Conservation (phyloP, 2,329 filamentous ascomycete genomes). For the Trichoderma guizhouense region DNA sequence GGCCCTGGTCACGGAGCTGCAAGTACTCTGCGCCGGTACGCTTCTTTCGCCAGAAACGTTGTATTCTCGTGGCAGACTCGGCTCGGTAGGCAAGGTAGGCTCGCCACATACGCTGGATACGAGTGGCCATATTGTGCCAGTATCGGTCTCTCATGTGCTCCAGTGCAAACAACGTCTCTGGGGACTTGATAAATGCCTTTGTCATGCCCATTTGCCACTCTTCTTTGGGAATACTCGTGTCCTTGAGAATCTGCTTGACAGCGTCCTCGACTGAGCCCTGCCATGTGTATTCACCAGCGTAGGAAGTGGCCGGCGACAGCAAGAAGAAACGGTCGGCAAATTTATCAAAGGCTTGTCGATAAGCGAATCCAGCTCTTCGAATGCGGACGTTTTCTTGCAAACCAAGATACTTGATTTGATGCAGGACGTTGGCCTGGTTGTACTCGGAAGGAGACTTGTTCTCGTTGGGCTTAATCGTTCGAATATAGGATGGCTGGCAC, state of each 20-base stretch:
- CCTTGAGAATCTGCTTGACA: slow-evolving; percentile 88
- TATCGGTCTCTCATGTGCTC: slow-evolving; percentile 98
- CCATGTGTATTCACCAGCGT: slow-evolving; percentile 97
- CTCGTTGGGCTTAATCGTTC: slow-evolving; percentile 98
- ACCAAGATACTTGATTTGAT: slow-evolving; percentile 98
- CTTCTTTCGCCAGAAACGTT: slow-evolving; percentile 93
- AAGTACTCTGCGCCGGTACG: slow-evolving; percentile 86
- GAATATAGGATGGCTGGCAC: slow-evolving; percentile 94
- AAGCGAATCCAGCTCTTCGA: slow-evolving; percentile 91
- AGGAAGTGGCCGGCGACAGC: slow-evolving; percentile 88
- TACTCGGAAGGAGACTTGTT: slow-evolving; percentile 96
- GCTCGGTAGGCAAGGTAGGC: slow-evolving; percentile 90
- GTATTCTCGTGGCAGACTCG: slow-evolving; percentile 90
- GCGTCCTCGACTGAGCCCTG: slow-evolving; percentile 82
- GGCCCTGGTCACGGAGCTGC: slow-evolving; percentile 82
- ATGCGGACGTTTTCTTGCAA: slow-evolving; percentile 99
- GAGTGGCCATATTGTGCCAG: slow-evolving; percentile 99
- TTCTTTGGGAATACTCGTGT: slow-evolving; percentile 90
- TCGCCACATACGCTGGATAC: slow-evolving; percentile 95
- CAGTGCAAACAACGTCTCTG: slow-evolving; percentile 91
- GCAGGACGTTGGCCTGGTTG: slow-evolving; percentile 85
- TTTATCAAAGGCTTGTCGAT: slow-evolving; percentile 95
- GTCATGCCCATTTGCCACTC: slow-evolving; percentile 97
- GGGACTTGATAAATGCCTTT: slow-evolving; percentile 97
- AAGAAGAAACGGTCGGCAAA: slow-evolving; percentile 98